phyloP scores from a whole-genome alignment of 805 yeast species.

The Schizosaccharomyces japonicus region DNA sequence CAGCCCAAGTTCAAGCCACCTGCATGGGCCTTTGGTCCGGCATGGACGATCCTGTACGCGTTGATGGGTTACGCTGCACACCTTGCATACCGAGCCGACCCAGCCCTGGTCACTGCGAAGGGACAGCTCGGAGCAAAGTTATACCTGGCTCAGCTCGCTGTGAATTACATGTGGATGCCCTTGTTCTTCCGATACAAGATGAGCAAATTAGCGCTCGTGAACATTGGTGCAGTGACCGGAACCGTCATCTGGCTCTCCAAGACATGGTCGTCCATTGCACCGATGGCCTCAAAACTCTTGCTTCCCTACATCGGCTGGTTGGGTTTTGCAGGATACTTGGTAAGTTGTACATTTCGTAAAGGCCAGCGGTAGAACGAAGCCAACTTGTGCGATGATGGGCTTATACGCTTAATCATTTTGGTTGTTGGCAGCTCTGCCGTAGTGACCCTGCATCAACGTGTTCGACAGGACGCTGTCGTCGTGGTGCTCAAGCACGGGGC shows the following conservation, averaged over 20 bases:
- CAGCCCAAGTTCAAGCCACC: constrained; percentile 1
- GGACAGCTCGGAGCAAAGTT: not conserved
- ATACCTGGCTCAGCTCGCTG: not conserved
- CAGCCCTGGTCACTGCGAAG: not conserved
- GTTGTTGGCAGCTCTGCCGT: no score
- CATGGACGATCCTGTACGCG: constrained; percentile 4
- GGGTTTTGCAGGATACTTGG: constrained; percentile 4
- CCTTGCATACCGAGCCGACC: not conserved
- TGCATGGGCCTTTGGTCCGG: constrained; percentile 12
- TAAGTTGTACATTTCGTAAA: not conserved
- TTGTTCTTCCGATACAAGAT: not conserved
- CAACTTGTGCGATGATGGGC: no score
- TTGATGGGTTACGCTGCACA: constrained; percentile 5
- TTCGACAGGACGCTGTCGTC: no score
- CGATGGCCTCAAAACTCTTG: not conserved
- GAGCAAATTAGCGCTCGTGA: not conserved
- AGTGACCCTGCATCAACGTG: no score
- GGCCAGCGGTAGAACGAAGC: no score
- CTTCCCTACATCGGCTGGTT: constrained; percentile 5
- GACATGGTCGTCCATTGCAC: constrained; percentile 1
- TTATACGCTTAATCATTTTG: no score
- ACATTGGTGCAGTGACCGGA: not conserved
- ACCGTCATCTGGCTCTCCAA: constrained; percentile 1
- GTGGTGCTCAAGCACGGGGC: no score
- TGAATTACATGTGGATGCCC: constrained; percentile 4